Percentiles rank a stretch among this genome's conserved stretches.
These are phyloP conservation scores for Lipomyces mesembrius DNA, from an alignment of 805 yeast species.

Conservation along the genomic window DNA sequence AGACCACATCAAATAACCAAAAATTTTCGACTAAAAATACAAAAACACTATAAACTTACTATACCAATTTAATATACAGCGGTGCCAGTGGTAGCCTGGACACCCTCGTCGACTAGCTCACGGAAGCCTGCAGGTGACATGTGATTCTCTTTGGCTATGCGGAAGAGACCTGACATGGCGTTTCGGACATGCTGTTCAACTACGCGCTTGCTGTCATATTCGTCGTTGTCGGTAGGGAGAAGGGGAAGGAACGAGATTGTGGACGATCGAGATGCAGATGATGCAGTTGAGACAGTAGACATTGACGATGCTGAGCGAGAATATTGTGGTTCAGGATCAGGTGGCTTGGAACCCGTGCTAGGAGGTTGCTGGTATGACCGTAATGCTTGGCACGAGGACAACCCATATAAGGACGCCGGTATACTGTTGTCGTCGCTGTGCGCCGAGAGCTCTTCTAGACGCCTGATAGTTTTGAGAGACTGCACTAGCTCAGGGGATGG, in stretches of 20 bases:
- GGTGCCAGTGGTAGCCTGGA: not conserved
- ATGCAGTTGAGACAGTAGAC: not conserved
- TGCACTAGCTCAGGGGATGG: conserved; percentile 17
- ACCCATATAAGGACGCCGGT: not conserved
- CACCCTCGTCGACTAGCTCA: not conserved
- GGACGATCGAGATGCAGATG: not conserved
- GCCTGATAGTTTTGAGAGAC: conserved; percentile 3
- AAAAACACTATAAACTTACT: not conserved
- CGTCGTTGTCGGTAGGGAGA: conserved; percentile 7
- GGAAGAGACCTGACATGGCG: not conserved
- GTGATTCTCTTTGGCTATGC: not conserved
- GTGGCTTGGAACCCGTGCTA: not conserved
- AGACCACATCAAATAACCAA: not conserved
- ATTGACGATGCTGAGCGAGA: not conserved
- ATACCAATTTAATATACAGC: not conserved
- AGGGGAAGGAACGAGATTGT: conserved; percentile 12
- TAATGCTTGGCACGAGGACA: not conserved
- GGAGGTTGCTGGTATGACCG: not conserved
- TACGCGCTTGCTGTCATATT: not conserved
- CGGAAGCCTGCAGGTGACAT: not conserved
- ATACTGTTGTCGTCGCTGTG: conserved; percentile 3
- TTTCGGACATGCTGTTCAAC: not conserved
- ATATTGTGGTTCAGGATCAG: not conserved
- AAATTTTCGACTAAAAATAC: not conserved
- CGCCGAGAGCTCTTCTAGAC: conserved; percentile 5